Percentiles rank a stretch among this genome's conserved stretches.
Evolutionary conservation across 768 basidiomycete genomes (phyloP).

Genomic region (Pisolithus sp.): DNA sequence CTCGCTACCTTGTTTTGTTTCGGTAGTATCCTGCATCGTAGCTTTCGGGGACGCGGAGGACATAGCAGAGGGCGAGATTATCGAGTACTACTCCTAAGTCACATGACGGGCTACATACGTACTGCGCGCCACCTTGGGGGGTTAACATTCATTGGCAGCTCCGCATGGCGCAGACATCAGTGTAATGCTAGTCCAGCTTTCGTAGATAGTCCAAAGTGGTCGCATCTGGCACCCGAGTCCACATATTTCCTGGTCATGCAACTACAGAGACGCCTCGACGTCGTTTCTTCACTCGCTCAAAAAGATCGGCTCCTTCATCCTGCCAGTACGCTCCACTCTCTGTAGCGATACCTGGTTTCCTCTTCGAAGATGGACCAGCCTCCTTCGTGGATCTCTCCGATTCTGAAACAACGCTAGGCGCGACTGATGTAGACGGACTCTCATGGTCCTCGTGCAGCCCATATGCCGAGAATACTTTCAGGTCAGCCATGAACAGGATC

Average conservation of each 20-base stretch:
- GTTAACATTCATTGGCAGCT: no score
- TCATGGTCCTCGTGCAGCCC: constrained; percentile 25
- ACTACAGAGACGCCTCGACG: constrained; percentile 18
- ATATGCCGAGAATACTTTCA: constrained; percentile 60
- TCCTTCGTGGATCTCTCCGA: constrained; percentile 3
- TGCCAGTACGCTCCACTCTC: not conserved
- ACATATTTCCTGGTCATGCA: constrained; percentile 2
- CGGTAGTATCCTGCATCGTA: constrained; percentile 36
- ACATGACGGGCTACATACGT: no score
- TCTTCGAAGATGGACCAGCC: not conserved
- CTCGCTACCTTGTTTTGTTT: constrained; percentile 31
- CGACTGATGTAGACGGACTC: constrained; percentile 19
- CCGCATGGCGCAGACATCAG: no score
- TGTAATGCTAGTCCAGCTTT: no score
- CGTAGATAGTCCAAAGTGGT: no score
- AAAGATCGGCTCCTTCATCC: constrained; percentile 21
- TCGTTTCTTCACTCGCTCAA: constrained; percentile 40
- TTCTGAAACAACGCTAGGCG: not conserved
- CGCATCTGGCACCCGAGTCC: no score
- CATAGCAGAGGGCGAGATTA: constrained; percentile 4
- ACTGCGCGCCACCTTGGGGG: no score
- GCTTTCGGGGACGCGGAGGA: constrained; percentile 35
- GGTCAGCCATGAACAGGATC: constrained; percentile 72
- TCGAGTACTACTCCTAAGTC: no score
- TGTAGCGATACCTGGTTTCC: not conserved